Percentiles rank a stretch among this genome's conserved stretches.
Conservation (phyloP, 2,329 filamentous ascomycete species). For the Cladobotryum protrusum region DNA sequence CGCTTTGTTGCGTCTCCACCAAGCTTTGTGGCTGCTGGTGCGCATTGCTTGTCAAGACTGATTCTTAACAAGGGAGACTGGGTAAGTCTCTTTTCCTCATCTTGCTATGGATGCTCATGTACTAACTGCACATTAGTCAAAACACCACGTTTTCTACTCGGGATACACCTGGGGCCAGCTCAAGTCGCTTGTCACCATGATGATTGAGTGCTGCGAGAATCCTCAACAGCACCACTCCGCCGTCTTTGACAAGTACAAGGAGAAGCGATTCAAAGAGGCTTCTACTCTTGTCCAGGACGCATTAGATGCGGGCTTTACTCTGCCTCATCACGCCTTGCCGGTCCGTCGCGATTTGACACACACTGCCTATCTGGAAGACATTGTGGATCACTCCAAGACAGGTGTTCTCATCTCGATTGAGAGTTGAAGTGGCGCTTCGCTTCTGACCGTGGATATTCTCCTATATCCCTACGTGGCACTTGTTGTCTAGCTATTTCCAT, state of each 20-base stretch:
- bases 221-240: slow-evolving; percentile 76
- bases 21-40: slow-evolving; percentile 84
- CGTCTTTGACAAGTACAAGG: slow-evolving; percentile 87
- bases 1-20: slow-evolving; percentile 87
- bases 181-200: slow-evolving; percentile 65
- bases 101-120: neutral
- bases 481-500: too few species aligned
- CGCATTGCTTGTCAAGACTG: slow-evolving; percentile 83
- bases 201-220: slow-evolving; percentile 82
- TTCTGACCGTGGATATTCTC: too few species aligned
- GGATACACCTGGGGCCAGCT: slow-evolving; percentile 87
- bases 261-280: slow-evolving; percentile 80
- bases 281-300: slow-evolving; percentile 74
- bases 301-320: slow-evolving; percentile 53
- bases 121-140: slow-evolving; percentile 46
- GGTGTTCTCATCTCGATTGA: slow-evolving; percentile 27
- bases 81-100: slow-evolving; percentile 51
- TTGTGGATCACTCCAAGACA: slow-evolving; percentile 14
- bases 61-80: slow-evolving; percentile 89
- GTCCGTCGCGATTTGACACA: slow-evolving; percentile 24
- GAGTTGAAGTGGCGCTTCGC: slow-evolving; percentile 7
- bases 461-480: too few species aligned
- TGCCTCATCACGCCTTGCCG: slow-evolving; percentile 38
- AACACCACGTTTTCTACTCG: slow-evolving; percentile 83
- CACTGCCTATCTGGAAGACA: neutral